phyloP scores from a whole-genome alignment of 306 rosid species.

The Citrullus amarus region DNA sequence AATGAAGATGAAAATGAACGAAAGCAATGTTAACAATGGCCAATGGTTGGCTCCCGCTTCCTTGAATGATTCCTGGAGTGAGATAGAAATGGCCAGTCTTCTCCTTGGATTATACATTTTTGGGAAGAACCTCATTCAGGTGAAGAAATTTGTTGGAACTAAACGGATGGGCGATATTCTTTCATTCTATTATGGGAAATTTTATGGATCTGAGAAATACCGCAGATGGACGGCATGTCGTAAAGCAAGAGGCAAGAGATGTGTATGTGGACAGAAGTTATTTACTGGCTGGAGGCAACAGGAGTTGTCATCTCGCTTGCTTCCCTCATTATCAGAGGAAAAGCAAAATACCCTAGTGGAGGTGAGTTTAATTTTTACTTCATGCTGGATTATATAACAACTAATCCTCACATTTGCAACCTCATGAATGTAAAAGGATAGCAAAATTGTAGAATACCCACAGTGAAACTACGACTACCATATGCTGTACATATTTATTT shows the following conservation, averaged over 20 bases:
- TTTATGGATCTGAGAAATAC: conserved; percentile 56
- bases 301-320: conserved; percentile 67
- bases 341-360: conserved; percentile 29
- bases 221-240: conserved; percentile 63
- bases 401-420: background rate
- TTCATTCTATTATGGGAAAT: conserved; percentile 78
- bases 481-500: background rate
- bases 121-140: conserved; percentile 69
- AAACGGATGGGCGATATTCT: conserved; percentile 63
- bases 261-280: conserved; percentile 52
- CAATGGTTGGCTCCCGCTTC: conserved; percentile 49
- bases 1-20: conserved; percentile 14
- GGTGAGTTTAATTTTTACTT: conserved; percentile 30
- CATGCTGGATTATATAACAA: background rate
- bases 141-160: conserved; percentile 48
- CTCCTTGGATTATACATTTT: conserved; percentile 74
- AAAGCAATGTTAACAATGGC: conserved; percentile 21
- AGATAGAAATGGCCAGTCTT: conserved; percentile 53
- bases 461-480: background rate
- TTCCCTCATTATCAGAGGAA: conserved; percentile 36
- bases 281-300: conserved; percentile 78
- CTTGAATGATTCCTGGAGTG: conserved; percentile 42
- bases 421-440: background rate
- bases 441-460: background rate
- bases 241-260: conserved; percentile 55